A percentile compares a stretch with the other conserved stretches of the same genome.
These are phyloP conservation scores for Isabelozyma gotoi DNA, from an alignment of 805 yeast species.

Conservation along the genomic window DNA sequence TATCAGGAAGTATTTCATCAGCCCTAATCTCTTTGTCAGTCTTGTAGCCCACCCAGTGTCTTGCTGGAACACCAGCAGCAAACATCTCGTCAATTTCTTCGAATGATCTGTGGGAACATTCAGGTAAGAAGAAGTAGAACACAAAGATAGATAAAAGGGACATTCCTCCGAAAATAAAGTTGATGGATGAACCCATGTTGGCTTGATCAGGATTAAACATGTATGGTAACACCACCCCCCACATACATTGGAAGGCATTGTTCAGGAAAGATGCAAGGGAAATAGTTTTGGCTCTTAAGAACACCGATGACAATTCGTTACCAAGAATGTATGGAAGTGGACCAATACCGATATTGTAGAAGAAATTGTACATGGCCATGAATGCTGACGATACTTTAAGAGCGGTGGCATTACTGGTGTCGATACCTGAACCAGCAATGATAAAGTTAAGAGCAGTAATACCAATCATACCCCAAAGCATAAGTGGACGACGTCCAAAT, in stretches of 20 bases:
- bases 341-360: conserved; percentile 33
- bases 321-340: conserved; percentile 36
- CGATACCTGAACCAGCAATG: conserved; percentile 24
- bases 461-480: conserved; percentile 22
- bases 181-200: conserved; percentile 46
- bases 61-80: conserved; percentile 17
- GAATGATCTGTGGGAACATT: conserved; percentile 6
- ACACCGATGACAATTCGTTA: conserved; percentile 35
- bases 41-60: conserved; percentile 23
- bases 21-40: conserved; percentile 1
- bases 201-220: conserved; percentile 46
- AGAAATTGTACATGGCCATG: conserved; percentile 17
- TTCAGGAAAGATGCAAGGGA: conserved; percentile 16
- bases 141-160: conserved; percentile 16
- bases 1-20: background rate
- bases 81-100: conserved; percentile 11
- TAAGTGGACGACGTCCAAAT: conserved; percentile 26
- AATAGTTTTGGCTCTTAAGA: conserved; percentile 34
- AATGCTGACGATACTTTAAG: conserved; percentile 23
- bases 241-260: conserved; percentile 24
- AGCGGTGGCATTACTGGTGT: conserved; percentile 13
- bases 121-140: conserved; percentile 6
- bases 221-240: conserved; percentile 39
- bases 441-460: conserved; percentile 19
- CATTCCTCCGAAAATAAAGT: conserved; percentile 42